Evolutionary conservation across 768 basidiomycete species (phyloP).

Genomic region (Leccinum olivaceopallidum): DNA sequence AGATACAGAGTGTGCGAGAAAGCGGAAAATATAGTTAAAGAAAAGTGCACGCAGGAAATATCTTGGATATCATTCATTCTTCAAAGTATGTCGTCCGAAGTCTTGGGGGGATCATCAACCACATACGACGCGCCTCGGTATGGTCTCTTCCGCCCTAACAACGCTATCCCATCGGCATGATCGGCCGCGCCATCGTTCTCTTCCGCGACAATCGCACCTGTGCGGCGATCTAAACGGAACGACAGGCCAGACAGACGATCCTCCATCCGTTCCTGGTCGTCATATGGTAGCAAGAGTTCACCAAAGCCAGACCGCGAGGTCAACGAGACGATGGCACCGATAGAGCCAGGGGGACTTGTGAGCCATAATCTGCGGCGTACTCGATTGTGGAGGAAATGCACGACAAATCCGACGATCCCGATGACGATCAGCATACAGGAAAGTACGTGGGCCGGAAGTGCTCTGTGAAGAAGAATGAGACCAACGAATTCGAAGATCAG

Average conservation of each 20-base stretch:
- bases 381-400: conserved; percentile 49
- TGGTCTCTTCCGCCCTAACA: conserved; percentile 14
- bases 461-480: conserved; percentile 35
- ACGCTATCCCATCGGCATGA: conserved; percentile 12
- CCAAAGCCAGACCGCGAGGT: conserved; percentile 65
- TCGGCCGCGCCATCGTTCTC: conserved; percentile 33
- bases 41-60: background rate
- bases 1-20: too few species aligned
- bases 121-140: conserved; percentile 3
- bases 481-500: background rate
- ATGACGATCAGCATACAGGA: conserved; percentile 47
- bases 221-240: conserved; percentile 57
- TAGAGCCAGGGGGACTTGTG: conserved; percentile 57
- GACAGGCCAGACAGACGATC: conserved; percentile 49
- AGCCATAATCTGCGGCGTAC: conserved; percentile 51
- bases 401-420: conserved; percentile 45
- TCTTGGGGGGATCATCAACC: conserved; percentile 12
- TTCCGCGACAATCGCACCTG: conserved; percentile 63
- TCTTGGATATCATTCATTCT: background rate
- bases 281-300: conserved; percentile 59
- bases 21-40: background rate
- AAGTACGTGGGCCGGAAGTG: conserved; percentile 53
- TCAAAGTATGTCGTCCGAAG: background rate
- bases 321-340: conserved; percentile 55
- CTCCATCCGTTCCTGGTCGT: conserved; percentile 45